Evolutionary conservation across 2,329 filamentous ascomycete genomes (phyloP).

Genomic region (Thelonectria discophora): DNA sequence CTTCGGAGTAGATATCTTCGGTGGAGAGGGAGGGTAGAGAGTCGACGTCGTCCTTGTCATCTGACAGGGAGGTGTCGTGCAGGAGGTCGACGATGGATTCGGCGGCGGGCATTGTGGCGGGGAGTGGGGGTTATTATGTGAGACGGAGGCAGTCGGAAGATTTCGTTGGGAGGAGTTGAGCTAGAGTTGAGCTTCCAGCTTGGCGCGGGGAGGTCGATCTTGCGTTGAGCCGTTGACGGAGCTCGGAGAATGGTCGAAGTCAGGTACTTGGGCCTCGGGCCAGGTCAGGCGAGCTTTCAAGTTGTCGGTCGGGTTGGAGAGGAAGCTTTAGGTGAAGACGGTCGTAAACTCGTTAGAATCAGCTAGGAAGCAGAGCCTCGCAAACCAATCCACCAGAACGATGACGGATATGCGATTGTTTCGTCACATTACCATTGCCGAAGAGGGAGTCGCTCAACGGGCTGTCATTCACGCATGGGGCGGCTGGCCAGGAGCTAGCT

Average conservation of each 20-base stretch:
- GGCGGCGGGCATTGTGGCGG: constrained; percentile 46
- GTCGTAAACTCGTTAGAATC: not conserved
- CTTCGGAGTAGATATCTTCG: constrained; percentile 65
- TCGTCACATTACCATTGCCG: constrained; percentile 25
- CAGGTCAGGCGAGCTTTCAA: constrained; percentile 18
- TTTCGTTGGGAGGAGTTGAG: not conserved
- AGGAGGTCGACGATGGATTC: constrained; percentile 63
- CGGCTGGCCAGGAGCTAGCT: constrained; percentile 29
- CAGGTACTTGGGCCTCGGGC: constrained; percentile 24
- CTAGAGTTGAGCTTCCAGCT: not conserved
- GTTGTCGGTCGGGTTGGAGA: not conserved
- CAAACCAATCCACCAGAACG: not conserved
- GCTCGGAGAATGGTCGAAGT: constrained; percentile 4
- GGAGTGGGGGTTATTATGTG: not conserved
- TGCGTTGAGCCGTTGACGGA: constrained; percentile 5
- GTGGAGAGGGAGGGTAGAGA: constrained; percentile 70
- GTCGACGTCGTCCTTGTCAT: constrained; percentile 66
- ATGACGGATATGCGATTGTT: constrained; percentile 16
- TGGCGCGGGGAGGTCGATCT: constrained; percentile 7
- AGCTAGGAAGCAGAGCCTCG: not conserved
- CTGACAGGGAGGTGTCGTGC: constrained; percentile 55
- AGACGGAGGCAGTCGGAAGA: not conserved
- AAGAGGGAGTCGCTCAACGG: constrained; percentile 26
- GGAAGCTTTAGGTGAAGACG: not conserved
- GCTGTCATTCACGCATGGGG: constrained; percentile 32